phyloP scores from a whole-genome alignment of 192 early-diverging fungal species.

The Mycoemilia scoparia region DNA sequence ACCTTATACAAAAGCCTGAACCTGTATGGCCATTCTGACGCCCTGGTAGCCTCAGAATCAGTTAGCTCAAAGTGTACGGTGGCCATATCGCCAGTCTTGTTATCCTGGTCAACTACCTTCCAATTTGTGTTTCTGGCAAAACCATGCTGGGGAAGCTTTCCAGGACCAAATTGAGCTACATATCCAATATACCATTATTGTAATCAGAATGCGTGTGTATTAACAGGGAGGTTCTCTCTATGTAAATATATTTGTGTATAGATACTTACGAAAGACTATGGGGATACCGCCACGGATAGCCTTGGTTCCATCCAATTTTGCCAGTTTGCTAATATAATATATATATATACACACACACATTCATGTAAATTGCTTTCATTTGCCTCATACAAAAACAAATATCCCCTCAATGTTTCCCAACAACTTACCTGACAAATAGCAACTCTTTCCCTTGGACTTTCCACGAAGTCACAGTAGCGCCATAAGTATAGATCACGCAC shows the following conservation, averaged over 20 bases:
- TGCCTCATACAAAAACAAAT: neutral
- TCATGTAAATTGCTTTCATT: neutral
- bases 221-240: no score
- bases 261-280: slow-evolving; percentile 34
- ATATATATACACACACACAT: neutral
- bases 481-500: slow-evolving; percentile 30
- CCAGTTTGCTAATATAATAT: slow-evolving; percentile 60
- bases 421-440: slow-evolving; percentile 79
- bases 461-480: slow-evolving; percentile 90
- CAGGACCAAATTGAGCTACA: slow-evolving; percentile 34
- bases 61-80: slow-evolving; percentile 19
- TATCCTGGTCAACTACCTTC: slow-evolving; percentile 8
- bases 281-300: slow-evolving; percentile 74
- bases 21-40: slow-evolving; percentile 30
- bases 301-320: slow-evolving; percentile 74
- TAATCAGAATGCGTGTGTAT: no score
- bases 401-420: slow-evolving; percentile 37
- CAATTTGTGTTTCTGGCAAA: slow-evolving; percentile 29
- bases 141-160: slow-evolving; percentile 31
- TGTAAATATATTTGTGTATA: no score
- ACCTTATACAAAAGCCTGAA: slow-evolving; percentile 72
- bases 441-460: slow-evolving; percentile 49
- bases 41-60: slow-evolving; percentile 17
- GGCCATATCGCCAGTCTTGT: slow-evolving; percentile 16
- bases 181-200: no score